Percentiles rank a stretch among this genome's conserved stretches.
Evolutionary conservation across 192 early-diverging fungal genomes (phyloP).

Genomic region (Mycoemilia scoparia): DNA sequence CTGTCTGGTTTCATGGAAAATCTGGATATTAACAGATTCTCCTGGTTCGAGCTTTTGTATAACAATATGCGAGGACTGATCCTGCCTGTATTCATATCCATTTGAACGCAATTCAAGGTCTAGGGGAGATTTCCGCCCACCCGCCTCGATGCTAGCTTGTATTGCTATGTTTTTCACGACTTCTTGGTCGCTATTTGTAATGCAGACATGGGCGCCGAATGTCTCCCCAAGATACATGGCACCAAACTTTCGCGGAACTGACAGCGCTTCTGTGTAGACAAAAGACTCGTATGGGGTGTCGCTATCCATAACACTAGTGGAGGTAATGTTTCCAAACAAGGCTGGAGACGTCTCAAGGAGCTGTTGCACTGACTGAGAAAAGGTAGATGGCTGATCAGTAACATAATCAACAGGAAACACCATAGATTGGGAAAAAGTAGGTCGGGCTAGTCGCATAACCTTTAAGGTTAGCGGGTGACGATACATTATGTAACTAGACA

Average conservation of each 20-base stretch:
- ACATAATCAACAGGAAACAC: constrained; percentile 18
- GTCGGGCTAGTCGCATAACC: constrained; percentile 79
- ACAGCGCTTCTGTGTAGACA: constrained; percentile 44
- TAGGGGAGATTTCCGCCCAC: constrained; percentile 58
- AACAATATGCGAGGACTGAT: too few relatives aligned
- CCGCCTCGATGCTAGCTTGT: constrained; percentile 74
- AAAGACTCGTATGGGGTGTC: constrained; percentile 25
- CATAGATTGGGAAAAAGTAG: constrained; percentile 35
- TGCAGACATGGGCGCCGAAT: constrained; percentile 65
- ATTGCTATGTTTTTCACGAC: constrained; percentile 54
- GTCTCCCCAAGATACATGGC: constrained; percentile 91
- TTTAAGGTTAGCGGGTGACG: constrained; percentile 75
- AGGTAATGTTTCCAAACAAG: constrained; percentile 25
- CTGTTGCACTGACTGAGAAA: constrained; percentile 12
- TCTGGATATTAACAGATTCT: constrained; percentile 54
- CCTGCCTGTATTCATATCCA: neutral
- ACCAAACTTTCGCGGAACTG: constrained; percentile 73
- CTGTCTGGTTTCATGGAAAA: constrained; percentile 91
- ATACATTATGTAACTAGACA: too few relatives aligned
- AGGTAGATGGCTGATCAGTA: constrained; percentile 1
- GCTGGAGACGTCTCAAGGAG: constrained; percentile 19
- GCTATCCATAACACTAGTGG: constrained; percentile 11
- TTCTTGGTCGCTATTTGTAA: constrained; percentile 64
- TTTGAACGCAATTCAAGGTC: constrained; percentile 34
- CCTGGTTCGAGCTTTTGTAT: constrained; percentile 39